Evolutionary conservation across 164 flowering plant species (phyloP).

Genomic region (Saururus chinensis): DNA sequence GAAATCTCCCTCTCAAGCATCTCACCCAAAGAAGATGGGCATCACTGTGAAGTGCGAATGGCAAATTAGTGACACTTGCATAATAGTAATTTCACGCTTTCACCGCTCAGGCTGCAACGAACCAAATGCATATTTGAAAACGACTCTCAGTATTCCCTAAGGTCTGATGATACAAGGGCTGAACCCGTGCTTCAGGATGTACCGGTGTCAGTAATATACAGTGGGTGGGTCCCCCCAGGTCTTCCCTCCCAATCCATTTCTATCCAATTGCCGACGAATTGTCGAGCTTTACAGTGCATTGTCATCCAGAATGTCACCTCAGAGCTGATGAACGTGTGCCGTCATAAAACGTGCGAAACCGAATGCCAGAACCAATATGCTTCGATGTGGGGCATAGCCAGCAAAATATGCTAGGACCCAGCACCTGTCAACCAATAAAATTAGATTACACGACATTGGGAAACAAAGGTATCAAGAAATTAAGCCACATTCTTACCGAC

Average conservation of each 20-base stretch:
- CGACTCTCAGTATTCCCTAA: too few relatives aligned
- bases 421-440: slow-evolving; percentile 33
- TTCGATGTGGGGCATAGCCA: slow-evolving; percentile 74
- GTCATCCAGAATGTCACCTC: slow-evolving; percentile 9
- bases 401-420: slow-evolving; percentile 63
- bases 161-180: too few relatives aligned
- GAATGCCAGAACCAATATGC: slow-evolving; percentile 72
- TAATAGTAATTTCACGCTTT: too few relatives aligned
- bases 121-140: too few relatives aligned
- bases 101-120: too few relatives aligned
- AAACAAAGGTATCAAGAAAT: not conserved
- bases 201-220: too few relatives aligned
- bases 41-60: too few relatives aligned
- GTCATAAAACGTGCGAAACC: slow-evolving; percentile 56
- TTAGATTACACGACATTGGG: not conserved
- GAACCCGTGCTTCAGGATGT: too few relatives aligned
- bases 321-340: slow-evolving; percentile 3
- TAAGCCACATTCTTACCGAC: slow-evolving; percentile 29
- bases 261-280: not conserved
- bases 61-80: too few relatives aligned
- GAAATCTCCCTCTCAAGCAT: too few relatives aligned
- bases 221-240: not conserved
- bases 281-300: not conserved
- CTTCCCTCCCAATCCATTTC: not conserved
- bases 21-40: too few relatives aligned